Evolutionary conservation across 495 filamentous ascomycete species (phyloP).

Genomic region (Letharia columbiana): DNA sequence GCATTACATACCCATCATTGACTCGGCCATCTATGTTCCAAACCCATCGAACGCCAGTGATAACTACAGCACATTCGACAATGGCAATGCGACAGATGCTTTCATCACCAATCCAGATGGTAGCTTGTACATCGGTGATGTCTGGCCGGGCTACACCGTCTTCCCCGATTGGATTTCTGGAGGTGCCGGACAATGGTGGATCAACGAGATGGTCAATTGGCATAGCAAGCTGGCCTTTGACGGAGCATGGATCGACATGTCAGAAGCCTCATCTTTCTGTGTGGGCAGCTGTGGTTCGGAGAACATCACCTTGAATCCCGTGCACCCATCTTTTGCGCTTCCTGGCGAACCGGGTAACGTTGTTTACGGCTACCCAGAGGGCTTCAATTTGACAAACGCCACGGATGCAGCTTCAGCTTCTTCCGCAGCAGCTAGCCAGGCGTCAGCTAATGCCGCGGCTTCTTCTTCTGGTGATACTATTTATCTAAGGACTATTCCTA

Average conservation of each 20-base stretch:
- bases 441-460: constrained; percentile 34
- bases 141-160: constrained; percentile 60
- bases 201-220: constrained; percentile 54
- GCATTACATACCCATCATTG: constrained; percentile 79
- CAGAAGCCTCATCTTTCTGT: constrained; percentile 70
- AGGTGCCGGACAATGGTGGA: constrained; percentile 60
- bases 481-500: constrained; percentile 57
- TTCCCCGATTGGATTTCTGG: constrained; percentile 55
- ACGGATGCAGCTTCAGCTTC: constrained; percentile 58
- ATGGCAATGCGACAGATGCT: constrained; percentile 54
- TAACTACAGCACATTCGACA: constrained; percentile 56
- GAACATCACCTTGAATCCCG: constrained; percentile 61
- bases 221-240: constrained; percentile 50
- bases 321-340: constrained; percentile 57
- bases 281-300: constrained; percentile 65
- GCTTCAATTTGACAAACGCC: constrained; percentile 59
- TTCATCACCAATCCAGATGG: constrained; percentile 58
- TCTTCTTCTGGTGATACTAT: constrained; percentile 29
- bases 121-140: constrained; percentile 52
- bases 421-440: constrained; percentile 44
- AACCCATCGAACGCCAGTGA: constrained; percentile 65
- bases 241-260: constrained; percentile 59
- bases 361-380: constrained; percentile 59
- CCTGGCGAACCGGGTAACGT: constrained; percentile 57
- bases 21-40: constrained; percentile 70